A percentile compares a stretch with the other conserved stretches of the same genome.
These are phyloP conservation scores for Talaromyces sp. DNA, from an alignment of 2,329 filamentous ascomycete species.

Conservation along the genomic window DNA sequence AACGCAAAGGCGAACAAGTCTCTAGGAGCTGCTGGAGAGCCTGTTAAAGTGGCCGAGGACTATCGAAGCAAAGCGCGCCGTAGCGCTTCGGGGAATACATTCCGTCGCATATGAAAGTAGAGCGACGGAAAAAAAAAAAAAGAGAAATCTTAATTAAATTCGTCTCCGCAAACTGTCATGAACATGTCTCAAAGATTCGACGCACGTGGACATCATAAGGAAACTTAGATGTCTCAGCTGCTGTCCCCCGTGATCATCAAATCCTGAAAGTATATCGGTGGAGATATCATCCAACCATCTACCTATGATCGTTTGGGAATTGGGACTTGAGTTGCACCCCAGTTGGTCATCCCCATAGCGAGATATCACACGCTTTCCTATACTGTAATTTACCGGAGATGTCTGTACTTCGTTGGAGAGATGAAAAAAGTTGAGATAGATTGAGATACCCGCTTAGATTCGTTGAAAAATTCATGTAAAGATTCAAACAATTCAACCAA, in stretches of 20 bases:
- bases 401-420: neutral
- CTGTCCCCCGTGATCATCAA: neutral
- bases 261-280: neutral
- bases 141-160: too few relatives aligned
- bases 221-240: neutral
- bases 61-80: slow-evolving; percentile 38
- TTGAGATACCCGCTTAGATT: slow-evolving; percentile 1
- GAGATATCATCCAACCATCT: neutral
- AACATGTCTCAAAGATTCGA: neutral
- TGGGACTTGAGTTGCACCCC: neutral
- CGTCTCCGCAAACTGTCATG: neutral
- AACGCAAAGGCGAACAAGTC: slow-evolving; percentile 31
- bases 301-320: neutral
- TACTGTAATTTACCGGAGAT: neutral
- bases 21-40: slow-evolving; percentile 8
- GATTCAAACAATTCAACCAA: neutral
- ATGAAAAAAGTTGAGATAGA: slow-evolving; percentile 3
- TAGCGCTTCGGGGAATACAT: slow-evolving; percentile 46
- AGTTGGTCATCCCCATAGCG: neutral
- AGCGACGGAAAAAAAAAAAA: neutral
- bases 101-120: slow-evolving; percentile 19
- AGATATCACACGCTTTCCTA: neutral
- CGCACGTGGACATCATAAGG: neutral
- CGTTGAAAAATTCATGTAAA: neutral
- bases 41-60: slow-evolving; percentile 16